Conservation (phyloP, 2,329 filamentous ascomycete species). For the Exophiala xenobiotica region DNA sequence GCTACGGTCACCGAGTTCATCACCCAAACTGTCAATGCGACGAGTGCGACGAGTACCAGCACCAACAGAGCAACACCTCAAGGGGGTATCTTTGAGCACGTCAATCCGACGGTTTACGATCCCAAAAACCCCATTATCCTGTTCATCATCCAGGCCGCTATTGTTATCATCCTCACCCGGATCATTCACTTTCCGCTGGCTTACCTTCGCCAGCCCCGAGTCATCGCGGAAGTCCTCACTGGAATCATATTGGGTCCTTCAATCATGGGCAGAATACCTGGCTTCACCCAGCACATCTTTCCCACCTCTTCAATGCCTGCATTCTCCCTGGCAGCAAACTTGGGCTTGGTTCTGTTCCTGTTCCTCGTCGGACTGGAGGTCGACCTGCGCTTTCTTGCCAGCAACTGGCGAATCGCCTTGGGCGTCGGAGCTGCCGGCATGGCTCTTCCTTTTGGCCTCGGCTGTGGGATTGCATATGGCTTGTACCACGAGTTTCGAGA, state of each 20-base stretch:
- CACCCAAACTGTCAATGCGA: constrained; percentile 25
- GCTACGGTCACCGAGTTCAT: constrained; percentile 27
- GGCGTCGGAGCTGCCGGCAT: constrained; percentile 79
- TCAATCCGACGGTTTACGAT: constrained; percentile 68
- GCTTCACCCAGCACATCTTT: constrained; percentile 75
- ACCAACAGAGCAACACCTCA: constrained; percentile 51
- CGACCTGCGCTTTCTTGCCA: constrained; percentile 71
- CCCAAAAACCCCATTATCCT: constrained; percentile 69
- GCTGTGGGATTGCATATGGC: constrained; percentile 76
- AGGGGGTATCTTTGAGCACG: constrained; percentile 69
- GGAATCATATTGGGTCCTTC: constrained; percentile 83
- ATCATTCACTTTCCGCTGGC: constrained; percentile 74
- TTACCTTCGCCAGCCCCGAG: constrained; percentile 73
- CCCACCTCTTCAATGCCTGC: constrained; percentile 71
- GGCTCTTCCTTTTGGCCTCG: constrained; percentile 77
- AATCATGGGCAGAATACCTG: constrained; percentile 80
- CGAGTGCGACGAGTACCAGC: constrained; percentile 25
- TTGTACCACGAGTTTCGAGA: constrained; percentile 71
- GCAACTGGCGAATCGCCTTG: constrained; percentile 77
- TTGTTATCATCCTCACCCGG: constrained; percentile 74
- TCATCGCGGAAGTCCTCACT: constrained; percentile 83
- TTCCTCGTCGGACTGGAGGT: constrained; percentile 88
- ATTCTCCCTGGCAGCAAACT: constrained; percentile 73
- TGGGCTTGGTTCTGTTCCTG: constrained; percentile 80
- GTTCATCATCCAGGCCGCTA: constrained; percentile 72